These are phyloP conservation scores for Claviceps capensis DNA, from an alignment of 2,329 filamentous ascomycete species.

Conservation along the genomic window DNA sequence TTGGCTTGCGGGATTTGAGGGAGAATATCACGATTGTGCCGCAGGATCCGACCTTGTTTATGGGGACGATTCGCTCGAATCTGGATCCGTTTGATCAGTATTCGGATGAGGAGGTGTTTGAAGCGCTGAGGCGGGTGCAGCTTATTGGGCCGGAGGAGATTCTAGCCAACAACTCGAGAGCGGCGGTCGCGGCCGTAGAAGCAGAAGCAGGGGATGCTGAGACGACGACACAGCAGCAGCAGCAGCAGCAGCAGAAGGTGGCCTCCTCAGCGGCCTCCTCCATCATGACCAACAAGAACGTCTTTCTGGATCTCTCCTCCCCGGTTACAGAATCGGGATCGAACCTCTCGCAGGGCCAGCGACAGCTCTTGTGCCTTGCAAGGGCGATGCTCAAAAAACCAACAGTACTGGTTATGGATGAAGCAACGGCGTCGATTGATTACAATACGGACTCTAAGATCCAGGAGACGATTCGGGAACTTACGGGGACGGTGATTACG, in stretches of 20 bases:
- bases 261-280: constrained; percentile 13
- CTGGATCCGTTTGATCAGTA: constrained; percentile 85
- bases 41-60: constrained; percentile 91
- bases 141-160: constrained; percentile 54
- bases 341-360: constrained; percentile 91
- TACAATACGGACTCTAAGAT: constrained; percentile 94
- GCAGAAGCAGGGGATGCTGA: no score
- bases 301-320: constrained; percentile 79
- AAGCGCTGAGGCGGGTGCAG: constrained; percentile 74
- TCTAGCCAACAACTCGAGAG: constrained; percentile 8
- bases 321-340: constrained; percentile 79
- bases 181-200: neutral
- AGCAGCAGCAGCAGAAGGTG: constrained; percentile 1
- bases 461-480: constrained; percentile 87
- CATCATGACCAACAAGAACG: constrained; percentile 71
- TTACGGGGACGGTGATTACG: constrained; percentile 87
- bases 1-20: constrained; percentile 85
- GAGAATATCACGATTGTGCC: constrained; percentile 95
- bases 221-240: no score
- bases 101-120: constrained; percentile 82
- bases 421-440: constrained; percentile 94
- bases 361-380: constrained; percentile 86
- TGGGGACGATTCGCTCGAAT: constrained; percentile 80
- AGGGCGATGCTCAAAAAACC: constrained; percentile 84
- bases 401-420: constrained; percentile 96